Evolutionary conservation across 257 asterid species (phyloP).

Genomic region (Capsicum rhomboideum): DNA sequence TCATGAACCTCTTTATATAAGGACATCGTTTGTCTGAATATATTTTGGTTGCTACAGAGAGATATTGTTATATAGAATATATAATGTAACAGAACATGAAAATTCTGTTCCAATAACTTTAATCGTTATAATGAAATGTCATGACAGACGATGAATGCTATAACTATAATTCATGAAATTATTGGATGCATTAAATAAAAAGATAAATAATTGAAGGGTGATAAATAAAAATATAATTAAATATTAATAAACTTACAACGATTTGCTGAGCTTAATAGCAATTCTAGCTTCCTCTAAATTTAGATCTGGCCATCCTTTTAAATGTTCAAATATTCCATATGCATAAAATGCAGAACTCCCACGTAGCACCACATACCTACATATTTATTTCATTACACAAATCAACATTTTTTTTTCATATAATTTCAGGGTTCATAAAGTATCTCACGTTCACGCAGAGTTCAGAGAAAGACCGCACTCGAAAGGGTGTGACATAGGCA

Average conservation of each 20-base stretch:
- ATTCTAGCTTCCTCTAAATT: conserved; percentile 15
- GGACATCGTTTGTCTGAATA: accelerated
- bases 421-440: too few species aligned
- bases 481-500: too few species aligned
- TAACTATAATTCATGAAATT: background rate
- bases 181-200: background rate
- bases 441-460: too few species aligned
- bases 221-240: background rate
- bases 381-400: background rate
- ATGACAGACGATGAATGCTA: too few species aligned
- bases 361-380: conserved; percentile 17
- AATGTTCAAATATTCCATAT: conserved; percentile 22
- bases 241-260: conserved; percentile 7
- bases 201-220: background rate
- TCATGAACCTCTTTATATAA: background rate
- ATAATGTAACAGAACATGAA: background rate
- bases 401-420: too few species aligned
- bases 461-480: background rate
- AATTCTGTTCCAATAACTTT: too few species aligned
- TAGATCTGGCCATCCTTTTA: conserved; percentile 25
- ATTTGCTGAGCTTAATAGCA: conserved; percentile 17
- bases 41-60: too few species aligned
- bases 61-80: background rate
- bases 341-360: conserved; percentile 29
- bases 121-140: too few species aligned